These are phyloP conservation scores for Suillus decipiens DNA, from an alignment of 768 basidiomycete species.

Conservation along the genomic window DNA sequence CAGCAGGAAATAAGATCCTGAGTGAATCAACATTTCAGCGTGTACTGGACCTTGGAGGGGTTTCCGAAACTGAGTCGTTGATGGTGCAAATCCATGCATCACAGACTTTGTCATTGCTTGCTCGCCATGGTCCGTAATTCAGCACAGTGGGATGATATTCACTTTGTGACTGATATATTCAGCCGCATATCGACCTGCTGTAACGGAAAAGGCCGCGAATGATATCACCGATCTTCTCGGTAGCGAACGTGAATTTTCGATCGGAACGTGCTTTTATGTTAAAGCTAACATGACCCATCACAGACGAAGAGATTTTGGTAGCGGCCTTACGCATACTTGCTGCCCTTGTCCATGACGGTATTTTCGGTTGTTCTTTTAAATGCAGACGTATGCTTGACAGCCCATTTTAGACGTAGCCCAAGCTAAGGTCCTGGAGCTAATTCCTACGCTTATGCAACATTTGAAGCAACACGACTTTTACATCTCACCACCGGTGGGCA, in stretches of 20 bases:
- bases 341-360: conserved; percentile 10
- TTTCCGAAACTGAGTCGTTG: conserved; percentile 1
- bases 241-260: background rate
- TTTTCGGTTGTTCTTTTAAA: background rate
- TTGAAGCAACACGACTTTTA: conserved; percentile 11
- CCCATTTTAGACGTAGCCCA: background rate
- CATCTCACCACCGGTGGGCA: conserved; percentile 9
- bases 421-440: background rate
- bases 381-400: background rate
- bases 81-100: conserved; percentile 9
- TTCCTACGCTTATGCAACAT: conserved; percentile 3
- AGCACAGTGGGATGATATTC: background rate
- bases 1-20: background rate
- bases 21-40: conserved; percentile 8
- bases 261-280: too few relatives aligned
- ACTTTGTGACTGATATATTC: background rate
- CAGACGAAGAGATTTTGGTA: conserved; percentile 8
- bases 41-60: conserved; percentile 1
- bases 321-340: conserved; percentile 10
- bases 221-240: conserved; percentile 6
- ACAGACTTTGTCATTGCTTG: conserved; percentile 10
- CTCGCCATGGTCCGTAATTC: background rate
- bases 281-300: background rate
- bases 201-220: conserved; percentile 2
- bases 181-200: conserved; percentile 1